phyloP scores from a whole-genome alignment of 495 filamentous ascomycete genomes.

The Filosporella fistucella region DNA sequence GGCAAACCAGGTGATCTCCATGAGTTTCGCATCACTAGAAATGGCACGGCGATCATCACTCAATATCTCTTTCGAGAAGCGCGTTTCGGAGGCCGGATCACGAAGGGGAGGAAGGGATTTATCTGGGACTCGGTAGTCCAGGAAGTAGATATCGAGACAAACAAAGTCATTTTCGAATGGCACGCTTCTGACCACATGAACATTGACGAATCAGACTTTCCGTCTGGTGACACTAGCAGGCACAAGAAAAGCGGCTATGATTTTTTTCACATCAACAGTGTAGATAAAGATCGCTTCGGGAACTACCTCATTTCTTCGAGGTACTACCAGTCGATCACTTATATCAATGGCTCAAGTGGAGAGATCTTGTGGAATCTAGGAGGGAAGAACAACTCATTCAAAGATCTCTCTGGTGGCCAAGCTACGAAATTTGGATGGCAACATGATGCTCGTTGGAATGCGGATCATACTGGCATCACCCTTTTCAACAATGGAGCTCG shows the following conservation, averaged over 20 bases:
- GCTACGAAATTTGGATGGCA: conserved; percentile 48
- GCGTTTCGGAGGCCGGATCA: conserved; percentile 34
- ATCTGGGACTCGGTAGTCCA: conserved; percentile 19
- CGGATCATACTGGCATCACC: conserved; percentile 20
- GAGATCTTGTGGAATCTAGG: conserved; percentile 53
- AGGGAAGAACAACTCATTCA: conserved; percentile 43
- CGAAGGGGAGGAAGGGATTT: conserved; percentile 35
- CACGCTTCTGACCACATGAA: conserved; percentile 38
- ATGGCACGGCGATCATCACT: conserved; percentile 46
- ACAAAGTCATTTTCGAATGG: conserved; percentile 37
- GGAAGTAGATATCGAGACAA: conserved; percentile 42
- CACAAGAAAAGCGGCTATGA: conserved; percentile 35
- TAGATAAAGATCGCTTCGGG: conserved; percentile 53
- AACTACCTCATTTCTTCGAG: conserved; percentile 59
- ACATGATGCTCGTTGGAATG: conserved; percentile 44
- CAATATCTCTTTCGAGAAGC: conserved; percentile 39
- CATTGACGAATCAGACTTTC: conserved; percentile 38
- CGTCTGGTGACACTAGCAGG: conserved; percentile 34
- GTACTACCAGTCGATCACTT: conserved; percentile 52
- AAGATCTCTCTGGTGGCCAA: conserved; percentile 31
- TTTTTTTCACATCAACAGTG: conserved; percentile 62
- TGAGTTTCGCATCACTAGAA: conserved; percentile 42
- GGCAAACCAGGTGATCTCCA: conserved; percentile 24
- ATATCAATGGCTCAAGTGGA: conserved; percentile 55
- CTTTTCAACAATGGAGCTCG: conserved; percentile 29